Conservation (phyloP, 345 rosid species). For the Brassica napus region Da-Ae NC_063450.1:7055001-7055500, state of each 20-base stretch:
- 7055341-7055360: slow-evolving; percentile 63
- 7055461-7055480: slow-evolving; percentile 26
- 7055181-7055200: background rate
- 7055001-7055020: background rate
- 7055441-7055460: background rate
- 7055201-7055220: background rate
- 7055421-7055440: slow-evolving; percentile 38
- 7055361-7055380: slow-evolving; percentile 54
- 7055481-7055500: slow-evolving; percentile 12
- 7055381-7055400: slow-evolving; percentile 46
- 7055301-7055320: slow-evolving; percentile 78
- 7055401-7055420: slow-evolving; percentile 36
- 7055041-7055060: slow-evolving; percentile 10
- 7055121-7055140: slow-evolving; percentile 66
- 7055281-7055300: slow-evolving; percentile 49
- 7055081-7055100: slow-evolving; percentile 84
- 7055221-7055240: slow-evolving; percentile 40
- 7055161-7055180: background rate
- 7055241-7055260: slow-evolving; percentile 50
- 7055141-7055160: slow-evolving; percentile 50
- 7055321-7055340: slow-evolving; percentile 68
- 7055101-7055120: slow-evolving; percentile 96
- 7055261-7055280: slow-evolving; percentile 74
- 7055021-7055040: background rate
- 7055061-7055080: slow-evolving; percentile 69